A percentile compares a stretch with the other conserved stretches of the same genome.
phyloP scores from a whole-genome alignment of 768 basidiomycete genomes.

The Lactifluus subvellereus region DNA sequence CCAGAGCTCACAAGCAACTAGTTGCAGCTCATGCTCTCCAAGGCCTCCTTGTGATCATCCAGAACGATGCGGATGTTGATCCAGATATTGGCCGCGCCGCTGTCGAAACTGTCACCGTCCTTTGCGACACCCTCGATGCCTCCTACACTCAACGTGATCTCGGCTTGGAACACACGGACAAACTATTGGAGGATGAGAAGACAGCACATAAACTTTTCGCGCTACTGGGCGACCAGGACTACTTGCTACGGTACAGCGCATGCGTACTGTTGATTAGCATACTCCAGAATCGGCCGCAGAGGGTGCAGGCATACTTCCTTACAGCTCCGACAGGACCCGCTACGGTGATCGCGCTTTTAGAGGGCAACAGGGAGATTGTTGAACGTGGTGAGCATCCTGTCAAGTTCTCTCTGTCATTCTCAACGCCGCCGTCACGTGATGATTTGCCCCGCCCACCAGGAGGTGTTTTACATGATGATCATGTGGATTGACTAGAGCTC shows the following conservation, averaged over 20 bases:
- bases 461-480: background rate
- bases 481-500: background rate
- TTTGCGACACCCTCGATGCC: slow-evolving; percentile 75
- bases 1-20: slow-evolving; percentile 85
- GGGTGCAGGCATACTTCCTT: slow-evolving; percentile 88
- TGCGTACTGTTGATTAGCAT: slow-evolving; percentile 77
- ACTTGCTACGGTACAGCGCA: slow-evolving; percentile 81
- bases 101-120: slow-evolving; percentile 77
- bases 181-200: slow-evolving; percentile 65
- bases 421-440: background rate
- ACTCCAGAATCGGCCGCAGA: slow-evolving; percentile 73
- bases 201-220: slow-evolving; percentile 69
- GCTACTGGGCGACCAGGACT: slow-evolving; percentile 67
- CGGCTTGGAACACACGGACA: slow-evolving; percentile 81
- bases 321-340: slow-evolving; percentile 72
- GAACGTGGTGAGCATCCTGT: slow-evolving; percentile 59
- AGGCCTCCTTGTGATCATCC: slow-evolving; percentile 73
- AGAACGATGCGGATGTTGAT: slow-evolving; percentile 87
- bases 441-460: background rate
- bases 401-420: background rate
- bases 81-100: slow-evolving; percentile 88
- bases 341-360: slow-evolving; percentile 67
- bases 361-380: slow-evolving; percentile 85
- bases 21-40: slow-evolving; percentile 74
- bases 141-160: slow-evolving; percentile 50